Evolutionary conservation across 768 basidiomycete genomes (phyloP).

Genomic region (Cytidiella melzeri): DNA sequence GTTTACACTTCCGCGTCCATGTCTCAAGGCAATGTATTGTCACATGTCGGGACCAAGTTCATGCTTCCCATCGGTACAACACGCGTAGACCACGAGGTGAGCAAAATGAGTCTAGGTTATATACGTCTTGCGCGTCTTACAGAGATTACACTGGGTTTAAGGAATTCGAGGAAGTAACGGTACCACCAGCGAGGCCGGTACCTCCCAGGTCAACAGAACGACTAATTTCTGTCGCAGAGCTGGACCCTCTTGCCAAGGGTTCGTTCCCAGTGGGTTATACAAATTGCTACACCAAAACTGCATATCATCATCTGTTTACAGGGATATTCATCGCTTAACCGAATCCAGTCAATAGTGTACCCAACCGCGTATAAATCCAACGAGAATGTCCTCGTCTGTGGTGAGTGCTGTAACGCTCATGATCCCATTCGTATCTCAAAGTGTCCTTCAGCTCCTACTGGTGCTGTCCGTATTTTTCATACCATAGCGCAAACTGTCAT

Average conservation of each 20-base stretch:
- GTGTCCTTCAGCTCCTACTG: conserved; percentile 74
- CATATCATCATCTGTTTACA: no score
- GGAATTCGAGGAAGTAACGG: conserved; percentile 84
- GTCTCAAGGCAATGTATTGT: conserved; percentile 57
- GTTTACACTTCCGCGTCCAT: conserved; percentile 73
- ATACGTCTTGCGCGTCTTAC: no score
- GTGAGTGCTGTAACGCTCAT: no score
- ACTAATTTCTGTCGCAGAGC: conserved; percentile 60
- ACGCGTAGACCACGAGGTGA: conserved; percentile 60
- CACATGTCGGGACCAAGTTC: conserved; percentile 71
- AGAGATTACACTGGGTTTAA: no score
- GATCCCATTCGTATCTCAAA: not conserved
- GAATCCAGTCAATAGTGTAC: conserved; percentile 94
- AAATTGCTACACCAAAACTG: no score
- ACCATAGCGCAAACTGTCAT: not conserved
- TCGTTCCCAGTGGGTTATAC: conserved; percentile 71
- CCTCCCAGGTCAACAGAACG: conserved; percentile 70
- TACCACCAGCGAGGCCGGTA: conserved; percentile 78
- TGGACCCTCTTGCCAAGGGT: conserved; percentile 71
- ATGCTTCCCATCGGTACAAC: conserved; percentile 80
- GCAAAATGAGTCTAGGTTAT: no score
- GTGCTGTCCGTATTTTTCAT: conserved; percentile 61
- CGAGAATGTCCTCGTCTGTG: conserved; percentile 93
- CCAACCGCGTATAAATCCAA: conserved; percentile 91
- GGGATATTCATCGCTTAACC: conserved; percentile 85